phyloP scores from a whole-genome alignment of 2,329 filamentous ascomycete genomes.

The Calonectria multiphialidica region DNA sequence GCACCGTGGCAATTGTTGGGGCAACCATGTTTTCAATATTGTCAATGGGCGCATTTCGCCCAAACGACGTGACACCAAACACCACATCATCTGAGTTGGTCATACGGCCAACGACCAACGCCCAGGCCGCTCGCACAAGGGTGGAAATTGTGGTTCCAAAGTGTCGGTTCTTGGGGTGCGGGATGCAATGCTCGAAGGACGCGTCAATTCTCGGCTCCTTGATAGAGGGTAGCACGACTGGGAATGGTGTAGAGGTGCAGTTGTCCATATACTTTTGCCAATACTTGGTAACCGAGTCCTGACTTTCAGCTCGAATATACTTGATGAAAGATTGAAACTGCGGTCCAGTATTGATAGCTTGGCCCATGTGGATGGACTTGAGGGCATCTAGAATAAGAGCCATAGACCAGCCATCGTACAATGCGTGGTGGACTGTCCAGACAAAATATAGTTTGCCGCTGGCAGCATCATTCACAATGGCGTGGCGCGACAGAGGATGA shows the following conservation, averaged over 20 bases:
- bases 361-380: conserved; percentile 8
- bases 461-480: not conserved
- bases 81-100: conserved; percentile 34
- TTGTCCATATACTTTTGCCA: conserved; percentile 12
- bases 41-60: conserved; percentile 37
- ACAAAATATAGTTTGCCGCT: conserved; percentile 26
- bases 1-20: conserved; percentile 26
- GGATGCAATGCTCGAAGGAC: not conserved
- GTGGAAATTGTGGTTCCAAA: conserved; percentile 22
- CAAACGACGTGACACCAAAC: conserved; percentile 41
- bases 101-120: conserved; percentile 33
- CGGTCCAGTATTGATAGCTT: not conserved
- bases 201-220: conserved; percentile 1
- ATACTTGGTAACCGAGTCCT: not conserved
- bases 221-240: not conserved
- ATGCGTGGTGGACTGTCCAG: conserved; percentile 43
- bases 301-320: not conserved
- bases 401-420: conserved; percentile 47
- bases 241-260: conserved; percentile 1
- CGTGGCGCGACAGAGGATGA: conserved; percentile 12
- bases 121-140: conserved; percentile 45
- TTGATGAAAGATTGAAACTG: conserved; percentile 20
- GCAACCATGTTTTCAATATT: conserved; percentile 38
- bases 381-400: conserved; percentile 30
- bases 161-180: not conserved